These are phyloP conservation scores for Talaromyces sp. DNA, from an alignment of 2,329 filamentous ascomycete species.

Conservation along the genomic window DNA sequence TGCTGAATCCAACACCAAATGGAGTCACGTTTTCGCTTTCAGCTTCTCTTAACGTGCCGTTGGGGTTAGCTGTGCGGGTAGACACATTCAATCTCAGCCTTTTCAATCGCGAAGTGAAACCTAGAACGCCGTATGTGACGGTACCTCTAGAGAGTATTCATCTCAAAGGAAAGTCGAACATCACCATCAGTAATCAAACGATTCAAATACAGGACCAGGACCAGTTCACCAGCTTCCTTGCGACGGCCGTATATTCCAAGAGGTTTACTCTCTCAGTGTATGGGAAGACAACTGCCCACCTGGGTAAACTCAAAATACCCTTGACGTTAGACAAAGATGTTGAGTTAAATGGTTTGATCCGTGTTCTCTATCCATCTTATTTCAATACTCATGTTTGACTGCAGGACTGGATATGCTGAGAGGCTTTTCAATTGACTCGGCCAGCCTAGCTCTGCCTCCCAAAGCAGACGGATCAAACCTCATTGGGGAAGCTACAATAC, in stretches of 20 bases:
- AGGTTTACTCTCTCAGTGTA: background rate
- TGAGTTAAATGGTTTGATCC: background rate
- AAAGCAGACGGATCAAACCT: slow-evolving; percentile 38
- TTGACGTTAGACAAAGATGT: background rate
- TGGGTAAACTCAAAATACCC: background rate
- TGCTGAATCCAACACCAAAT: background rate
- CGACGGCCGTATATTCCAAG: background rate
- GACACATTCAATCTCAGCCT: background rate
- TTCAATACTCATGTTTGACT: slow-evolving; percentile 8
- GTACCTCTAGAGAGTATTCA: background rate
- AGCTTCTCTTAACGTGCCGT: background rate
- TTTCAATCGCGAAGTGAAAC: background rate
- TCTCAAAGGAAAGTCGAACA: background rate
- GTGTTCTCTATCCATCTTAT: background rate
- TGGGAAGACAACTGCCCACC: background rate
- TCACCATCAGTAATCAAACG: background rate
- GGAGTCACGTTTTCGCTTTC: background rate
- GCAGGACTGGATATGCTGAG: slow-evolving; percentile 31
- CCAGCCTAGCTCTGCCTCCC: slow-evolving; percentile 34
- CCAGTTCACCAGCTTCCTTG: background rate
- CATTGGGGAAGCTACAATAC: slow-evolving; percentile 39
- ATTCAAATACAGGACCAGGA: background rate
- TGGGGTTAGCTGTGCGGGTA: background rate
- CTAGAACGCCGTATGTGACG: background rate
- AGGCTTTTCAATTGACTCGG: slow-evolving; percentile 34